These are phyloP conservation scores for Aspergillus quadricinctus DNA, from an alignment of 2,329 filamentous ascomycete genomes.

Conservation along the genomic window DNA sequence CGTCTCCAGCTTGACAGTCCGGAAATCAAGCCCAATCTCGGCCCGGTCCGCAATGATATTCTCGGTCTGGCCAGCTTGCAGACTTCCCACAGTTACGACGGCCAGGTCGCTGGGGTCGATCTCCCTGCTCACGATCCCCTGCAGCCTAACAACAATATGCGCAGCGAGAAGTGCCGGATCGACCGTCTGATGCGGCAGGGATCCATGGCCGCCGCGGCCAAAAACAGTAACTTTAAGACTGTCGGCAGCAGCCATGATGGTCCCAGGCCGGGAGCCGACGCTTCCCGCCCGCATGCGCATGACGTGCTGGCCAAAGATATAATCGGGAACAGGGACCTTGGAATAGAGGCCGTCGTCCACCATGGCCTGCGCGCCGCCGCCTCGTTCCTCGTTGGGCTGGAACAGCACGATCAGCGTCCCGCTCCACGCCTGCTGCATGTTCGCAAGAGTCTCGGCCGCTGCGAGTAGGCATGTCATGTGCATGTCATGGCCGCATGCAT, in stretches of 20 bases:
- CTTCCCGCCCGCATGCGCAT: conserved; percentile 43
- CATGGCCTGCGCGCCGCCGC: conserved; percentile 60
- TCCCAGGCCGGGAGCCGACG: conserved; percentile 35
- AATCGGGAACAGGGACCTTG: conserved; percentile 51
- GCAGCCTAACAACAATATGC: conserved; percentile 53
- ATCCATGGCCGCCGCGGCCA: conserved; percentile 57
- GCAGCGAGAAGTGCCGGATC: conserved; percentile 58
- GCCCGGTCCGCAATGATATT: conserved; percentile 58
- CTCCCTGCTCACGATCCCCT: conserved; percentile 56
- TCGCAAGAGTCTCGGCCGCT: conserved; percentile 49
- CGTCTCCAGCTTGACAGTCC: conserved; percentile 44
- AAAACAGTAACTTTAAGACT: conserved; percentile 51
- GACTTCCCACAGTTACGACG: conserved; percentile 55
- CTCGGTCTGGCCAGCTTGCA: conserved; percentile 57
- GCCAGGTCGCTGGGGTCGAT: conserved; percentile 49
- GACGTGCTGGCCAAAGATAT: conserved; percentile 56
- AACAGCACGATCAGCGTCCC: conserved; percentile 63
- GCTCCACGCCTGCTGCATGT: conserved; percentile 47
- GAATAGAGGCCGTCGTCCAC: conserved; percentile 55
- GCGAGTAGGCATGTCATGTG: conserved; percentile 55
- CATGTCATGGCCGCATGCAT: conserved; percentile 60
- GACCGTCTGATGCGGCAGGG: conserved; percentile 52
- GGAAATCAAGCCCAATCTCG: conserved; percentile 52
- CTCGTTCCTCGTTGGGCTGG: conserved; percentile 64
- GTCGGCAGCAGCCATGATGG: conserved; percentile 43